Evolutionary conservation across 2,329 filamentous ascomycete genomes (phyloP).

Genomic region (Talaromyces amestolkiae): DNA sequence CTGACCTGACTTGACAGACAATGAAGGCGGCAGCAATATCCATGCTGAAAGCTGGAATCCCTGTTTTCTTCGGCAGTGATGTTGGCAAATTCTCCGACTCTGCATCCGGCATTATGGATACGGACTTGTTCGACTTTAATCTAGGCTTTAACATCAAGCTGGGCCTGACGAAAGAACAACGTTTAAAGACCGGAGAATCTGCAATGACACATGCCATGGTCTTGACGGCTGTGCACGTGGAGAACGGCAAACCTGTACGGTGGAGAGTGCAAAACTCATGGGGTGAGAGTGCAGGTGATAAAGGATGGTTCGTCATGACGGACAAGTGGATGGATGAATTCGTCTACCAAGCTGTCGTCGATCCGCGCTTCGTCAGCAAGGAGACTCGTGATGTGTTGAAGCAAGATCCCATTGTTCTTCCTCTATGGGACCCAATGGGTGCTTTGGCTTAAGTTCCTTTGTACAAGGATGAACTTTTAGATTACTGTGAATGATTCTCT

Average conservation of each 20-base stretch:
- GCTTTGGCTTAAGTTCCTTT: conserved; percentile 55
- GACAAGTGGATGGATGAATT: conserved; percentile 79
- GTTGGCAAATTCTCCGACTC: conserved; percentile 78
- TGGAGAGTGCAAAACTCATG: conserved; percentile 90
- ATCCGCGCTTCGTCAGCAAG: conserved; percentile 64
- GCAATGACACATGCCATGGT: conserved; percentile 94
- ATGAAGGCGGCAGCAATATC: conserved; percentile 72
- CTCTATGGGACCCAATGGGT: conserved; percentile 80
- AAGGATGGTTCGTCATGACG: conserved; percentile 88
- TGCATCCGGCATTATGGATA: conserved; percentile 73
- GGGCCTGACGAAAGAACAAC: conserved; percentile 71
- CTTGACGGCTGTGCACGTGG: conserved; percentile 78
- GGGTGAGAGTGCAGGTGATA: conserved; percentile 66
- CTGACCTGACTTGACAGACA: conserved; percentile 31
- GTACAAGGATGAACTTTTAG: not conserved
- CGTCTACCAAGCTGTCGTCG: conserved; percentile 81
- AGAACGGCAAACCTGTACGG: conserved; percentile 64
- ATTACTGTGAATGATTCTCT: not conserved
- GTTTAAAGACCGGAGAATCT: conserved; percentile 70
- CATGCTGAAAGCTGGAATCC: conserved; percentile 74
- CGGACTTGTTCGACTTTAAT: conserved; percentile 71
- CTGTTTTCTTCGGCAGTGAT: conserved; percentile 86
- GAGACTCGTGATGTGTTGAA: conserved; percentile 69
- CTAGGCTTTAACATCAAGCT: conserved; percentile 78
- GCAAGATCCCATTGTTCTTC: conserved; percentile 67